Evolutionary conservation across 2,329 filamentous ascomycete species (phyloP), one percentile per base, ranked within the genome.

Genomic region (Venturia effusa): DNA sequence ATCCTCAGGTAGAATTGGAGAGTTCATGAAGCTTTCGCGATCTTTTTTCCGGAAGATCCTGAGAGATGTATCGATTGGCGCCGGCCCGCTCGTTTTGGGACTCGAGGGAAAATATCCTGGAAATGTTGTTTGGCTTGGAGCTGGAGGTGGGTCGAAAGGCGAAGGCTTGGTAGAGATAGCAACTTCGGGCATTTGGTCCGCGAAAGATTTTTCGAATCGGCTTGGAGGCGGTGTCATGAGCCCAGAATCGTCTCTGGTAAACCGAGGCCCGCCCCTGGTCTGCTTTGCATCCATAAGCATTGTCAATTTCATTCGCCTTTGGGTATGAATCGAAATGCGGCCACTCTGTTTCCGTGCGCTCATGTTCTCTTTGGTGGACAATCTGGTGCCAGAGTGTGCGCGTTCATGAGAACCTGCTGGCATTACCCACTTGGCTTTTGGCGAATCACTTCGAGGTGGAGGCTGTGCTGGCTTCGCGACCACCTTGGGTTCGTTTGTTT

Each of bases 11-110:
- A 57, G 51, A 10, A 57, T 0, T 19, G 51, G 51, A 4, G 51
- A 57, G 30, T 57, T 57, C 51, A 57, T 57, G 15, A 57, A 57
- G 15, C 51, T 57, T n/a, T 57, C 51, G 7, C 51, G 30, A 22
- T 57, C 51, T 13, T 57, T 57, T 4, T 57, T 57, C 2, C 30
- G 10, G 7, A 57, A n/a, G 1, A 57, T 57, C 19, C n/a, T 57
- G 15, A 60, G 59, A 6, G 59, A 60, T 4, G 59, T 60, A 27
- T 60, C 40, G 10, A 60, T 60, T 27, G 59, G 59, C 34, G 59
- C 59, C 22, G 51, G 51, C 15, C 51, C 51, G 4, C 51, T 57
- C 4, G 37, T 27, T 37, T n/a, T 60, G 34, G 59, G 40, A 22
- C 59, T 60, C 3, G n/a, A 2, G 2, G 59, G 59, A 19, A 60